A percentile compares a stretch with the other conserved stretches of the same genome.
These are phyloP conservation scores for Meyerozyma sp. DNA, from an alignment of 1,139 yeast species.

Conservation along the genomic window DNA sequence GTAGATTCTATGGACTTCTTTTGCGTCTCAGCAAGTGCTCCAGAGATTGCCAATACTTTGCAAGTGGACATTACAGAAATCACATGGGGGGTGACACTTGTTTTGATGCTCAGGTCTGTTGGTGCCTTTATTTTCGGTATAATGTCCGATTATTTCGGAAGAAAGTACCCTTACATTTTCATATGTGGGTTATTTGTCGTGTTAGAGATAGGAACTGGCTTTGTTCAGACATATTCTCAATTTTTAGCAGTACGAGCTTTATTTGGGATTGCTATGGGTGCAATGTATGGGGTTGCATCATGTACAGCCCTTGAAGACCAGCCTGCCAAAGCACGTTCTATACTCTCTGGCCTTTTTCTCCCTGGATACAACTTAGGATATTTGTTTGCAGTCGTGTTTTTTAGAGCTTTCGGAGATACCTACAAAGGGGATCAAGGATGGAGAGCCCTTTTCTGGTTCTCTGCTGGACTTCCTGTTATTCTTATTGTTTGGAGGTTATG, in stretches of 20 bases:
- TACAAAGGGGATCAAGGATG: slow-evolving; percentile 44
- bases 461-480: slow-evolving; percentile 62
- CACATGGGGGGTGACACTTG: slow-evolving; percentile 80
- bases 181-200: slow-evolving; percentile 49
- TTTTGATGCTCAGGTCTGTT: slow-evolving; percentile 72
- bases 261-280: slow-evolving; percentile 69
- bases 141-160: slow-evolving; percentile 62
- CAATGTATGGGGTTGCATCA: slow-evolving; percentile 63
- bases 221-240: slow-evolving; percentile 56
- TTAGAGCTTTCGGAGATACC: slow-evolving; percentile 53
- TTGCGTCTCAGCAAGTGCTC: slow-evolving; percentile 57
- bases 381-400: slow-evolving; percentile 58
- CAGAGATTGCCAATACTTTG: slow-evolving; percentile 50
- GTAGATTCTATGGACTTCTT: slow-evolving; percentile 80
- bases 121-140: slow-evolving; percentile 72
- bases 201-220: slow-evolving; percentile 70
- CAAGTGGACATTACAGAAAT: slow-evolving; percentile 46
- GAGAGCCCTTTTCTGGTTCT: slow-evolving; percentile 79
- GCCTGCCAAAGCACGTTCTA: slow-evolving; percentile 58
- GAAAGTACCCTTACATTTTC: slow-evolving; percentile 63
- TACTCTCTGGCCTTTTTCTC: slow-evolving; percentile 63
- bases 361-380: slow-evolving; percentile 75
- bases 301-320: slow-evolving; percentile 66
- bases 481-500: slow-evolving; percentile 49
- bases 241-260: slow-evolving; percentile 67